Conservation (phyloP, 1,284 basidiomycete species). For the Somion occarium region DNA sequence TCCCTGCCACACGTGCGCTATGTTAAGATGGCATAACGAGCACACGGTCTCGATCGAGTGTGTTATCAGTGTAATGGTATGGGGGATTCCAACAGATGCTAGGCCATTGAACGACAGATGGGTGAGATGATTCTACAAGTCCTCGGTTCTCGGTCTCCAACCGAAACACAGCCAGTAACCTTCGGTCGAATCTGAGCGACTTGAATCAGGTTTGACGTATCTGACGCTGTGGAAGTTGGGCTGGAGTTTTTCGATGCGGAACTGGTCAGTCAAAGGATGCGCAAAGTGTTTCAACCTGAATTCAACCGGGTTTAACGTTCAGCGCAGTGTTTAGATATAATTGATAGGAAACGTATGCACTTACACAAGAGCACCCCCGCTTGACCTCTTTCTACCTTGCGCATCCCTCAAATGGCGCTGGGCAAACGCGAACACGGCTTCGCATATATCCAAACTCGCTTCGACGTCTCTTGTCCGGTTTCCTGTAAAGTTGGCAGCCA, state of each 20-base stretch:
- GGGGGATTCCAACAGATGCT: too few species aligned
- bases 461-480: constrained; percentile 55
- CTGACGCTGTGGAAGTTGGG: constrained; percentile 55
- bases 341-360: constrained; percentile 23
- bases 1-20: too few species aligned
- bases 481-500: constrained; percentile 71
- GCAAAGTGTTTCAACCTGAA: constrained; percentile 70
- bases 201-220: constrained; percentile 63
- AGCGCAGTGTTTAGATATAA: too few species aligned
- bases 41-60: too few species aligned
- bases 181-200: constrained; percentile 66
- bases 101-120: too few species aligned
- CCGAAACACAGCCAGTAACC: constrained; percentile 72
- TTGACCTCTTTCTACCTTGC: constrained; percentile 33
- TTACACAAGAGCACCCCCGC: constrained; percentile 64
- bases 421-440: constrained; percentile 60
- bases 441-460: constrained; percentile 57
- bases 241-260: constrained; percentile 46
- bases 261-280: constrained; percentile 55
- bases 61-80: too few species aligned
- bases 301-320: constrained; percentile 6
- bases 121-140: too few species aligned
- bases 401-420: constrained; percentile 45
- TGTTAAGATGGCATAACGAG: too few species aligned
- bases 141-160: too few species aligned